phyloP scores from a whole-genome alignment of 2,329 filamentous ascomycete genomes.

The Cladosporium phlei region DNA sequence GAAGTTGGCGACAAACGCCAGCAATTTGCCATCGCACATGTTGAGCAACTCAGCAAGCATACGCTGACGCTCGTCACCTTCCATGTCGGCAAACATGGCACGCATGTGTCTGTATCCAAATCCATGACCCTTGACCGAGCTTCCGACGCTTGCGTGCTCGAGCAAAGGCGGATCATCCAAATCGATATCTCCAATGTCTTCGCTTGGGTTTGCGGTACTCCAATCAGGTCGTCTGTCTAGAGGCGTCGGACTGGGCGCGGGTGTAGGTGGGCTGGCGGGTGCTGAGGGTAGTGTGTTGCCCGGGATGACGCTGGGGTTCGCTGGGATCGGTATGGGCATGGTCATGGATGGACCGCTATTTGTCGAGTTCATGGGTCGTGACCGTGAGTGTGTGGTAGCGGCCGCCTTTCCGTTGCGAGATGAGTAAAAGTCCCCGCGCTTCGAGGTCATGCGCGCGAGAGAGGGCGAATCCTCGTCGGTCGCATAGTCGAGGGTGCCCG shows the following conservation, averaged over 20 bases:
- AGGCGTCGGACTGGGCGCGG: conserved; percentile 61
- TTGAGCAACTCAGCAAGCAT: conserved; percentile 85
- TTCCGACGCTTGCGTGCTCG: conserved; percentile 22
- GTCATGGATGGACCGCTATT: conserved; percentile 32
- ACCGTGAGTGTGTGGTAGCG: conserved; percentile 39
- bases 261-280: conserved; percentile 62
- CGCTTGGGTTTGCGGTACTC: conserved; percentile 71
- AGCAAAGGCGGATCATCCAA: conserved; percentile 20
- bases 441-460: conserved; percentile 29
- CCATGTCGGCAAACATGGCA: conserved; percentile 73
- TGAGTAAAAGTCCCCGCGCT: conserved; percentile 25
- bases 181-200: conserved; percentile 62
- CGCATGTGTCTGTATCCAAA: conserved; percentile 64
- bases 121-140: conserved; percentile 25
- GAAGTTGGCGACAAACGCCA: conserved; percentile 95
- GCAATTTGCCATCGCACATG: conserved; percentile 87
- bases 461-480: conserved; percentile 22
- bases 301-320: conserved; percentile 48
- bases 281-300: conserved; percentile 60
- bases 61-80: conserved; percentile 69
- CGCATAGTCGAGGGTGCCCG: conserved; percentile 28
- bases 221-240: conserved; percentile 64
- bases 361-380: conserved; percentile 43
- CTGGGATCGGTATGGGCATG: conserved; percentile 42
- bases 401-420: conserved; percentile 31